A percentile compares a stretch with the other conserved stretches of the same genome.
These are phyloP conservation scores for Podaxis sp. DNA, from an alignment of 768 basidiomycete species.

Conservation along the genomic window DNA sequence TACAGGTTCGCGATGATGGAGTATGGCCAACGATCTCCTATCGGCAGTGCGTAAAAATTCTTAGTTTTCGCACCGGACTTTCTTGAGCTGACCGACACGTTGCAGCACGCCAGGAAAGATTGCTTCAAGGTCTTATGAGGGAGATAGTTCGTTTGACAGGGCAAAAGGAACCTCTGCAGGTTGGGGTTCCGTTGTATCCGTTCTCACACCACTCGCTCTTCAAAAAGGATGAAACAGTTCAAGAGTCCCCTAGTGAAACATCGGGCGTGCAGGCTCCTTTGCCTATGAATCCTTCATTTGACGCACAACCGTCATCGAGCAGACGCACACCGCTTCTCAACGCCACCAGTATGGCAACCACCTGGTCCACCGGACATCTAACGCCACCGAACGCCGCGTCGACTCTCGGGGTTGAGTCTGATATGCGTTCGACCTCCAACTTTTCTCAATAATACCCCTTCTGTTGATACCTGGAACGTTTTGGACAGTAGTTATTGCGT, in stretches of 20 bases:
- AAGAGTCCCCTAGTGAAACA: conserved; percentile 8
- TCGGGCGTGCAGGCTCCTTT: conserved; percentile 32
- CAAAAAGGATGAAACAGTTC: conserved; percentile 41
- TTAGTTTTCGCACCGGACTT: neutral
- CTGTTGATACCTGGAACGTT: neutral
- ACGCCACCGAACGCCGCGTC: neutral
- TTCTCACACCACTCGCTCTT: conserved; percentile 73
- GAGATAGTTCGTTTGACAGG: conserved; percentile 83
- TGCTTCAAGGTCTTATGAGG: conserved; percentile 81
- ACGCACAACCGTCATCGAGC: conserved; percentile 28
- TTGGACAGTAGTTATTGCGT: neutral
- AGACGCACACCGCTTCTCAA: conserved; percentile 13
- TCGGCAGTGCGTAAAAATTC: conserved; percentile 62
- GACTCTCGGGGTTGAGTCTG: conserved; percentile 8
- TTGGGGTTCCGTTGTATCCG: conserved; percentile 78
- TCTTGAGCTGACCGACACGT: conserved; percentile 2
- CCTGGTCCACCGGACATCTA: conserved; percentile 2
- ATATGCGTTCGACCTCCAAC: conserved; percentile 12
- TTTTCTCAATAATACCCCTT: conserved; percentile 7
- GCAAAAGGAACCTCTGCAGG: conserved; percentile 77
- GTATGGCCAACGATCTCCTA: conserved; percentile 77
- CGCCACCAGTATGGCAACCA: neutral
- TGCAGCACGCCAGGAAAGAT: conserved; percentile 76
- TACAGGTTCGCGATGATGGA: conserved; percentile 79
- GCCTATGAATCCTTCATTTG: conserved; percentile 36